These are phyloP conservation scores for Hypericum perforatum DNA, from an alignment of 345 rosid genomes.

Conservation along the genomic window DNA sequence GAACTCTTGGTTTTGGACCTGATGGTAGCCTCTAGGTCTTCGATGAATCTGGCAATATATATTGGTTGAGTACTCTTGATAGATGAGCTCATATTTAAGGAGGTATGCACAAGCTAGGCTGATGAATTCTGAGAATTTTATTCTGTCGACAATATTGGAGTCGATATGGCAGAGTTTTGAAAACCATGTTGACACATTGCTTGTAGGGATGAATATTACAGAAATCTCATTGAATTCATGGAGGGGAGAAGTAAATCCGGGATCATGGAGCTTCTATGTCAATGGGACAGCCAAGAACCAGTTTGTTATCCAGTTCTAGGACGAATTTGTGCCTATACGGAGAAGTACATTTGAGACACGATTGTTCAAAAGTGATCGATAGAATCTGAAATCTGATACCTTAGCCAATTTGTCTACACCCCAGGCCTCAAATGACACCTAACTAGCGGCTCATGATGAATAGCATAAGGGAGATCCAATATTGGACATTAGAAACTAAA, in stretches of 20 bases:
- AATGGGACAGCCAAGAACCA: conserved; percentile 28
- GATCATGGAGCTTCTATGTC: conserved; percentile 47
- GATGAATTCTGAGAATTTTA: conserved; percentile 34
- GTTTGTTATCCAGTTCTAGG: conserved; percentile 19
- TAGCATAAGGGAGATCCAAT: conserved; percentile 23
- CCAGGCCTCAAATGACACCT: too few species aligned
- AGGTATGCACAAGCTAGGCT: conserved; percentile 10
- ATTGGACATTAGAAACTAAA: conserved; percentile 1
- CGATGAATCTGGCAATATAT: conserved; percentile 19
- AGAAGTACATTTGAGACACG: conserved; percentile 29
- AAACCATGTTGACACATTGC: conserved; percentile 16
- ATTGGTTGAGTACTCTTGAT: conserved; percentile 24
- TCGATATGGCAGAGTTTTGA: conserved; percentile 7
- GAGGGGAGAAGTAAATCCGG: conserved; percentile 40
- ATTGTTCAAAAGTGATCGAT: conserved; percentile 16
- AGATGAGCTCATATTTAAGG: neutral
- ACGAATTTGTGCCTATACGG: conserved; percentile 27
- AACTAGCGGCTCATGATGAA: conserved; percentile 29
- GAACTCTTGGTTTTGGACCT: conserved; percentile 10
- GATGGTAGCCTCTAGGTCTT: conserved; percentile 26
- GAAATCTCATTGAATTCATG: conserved; percentile 33
- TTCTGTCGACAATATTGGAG: conserved; percentile 9
- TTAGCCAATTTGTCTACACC: conserved; percentile 3
- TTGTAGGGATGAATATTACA: conserved; percentile 4
- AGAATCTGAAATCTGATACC: conserved; percentile 33